Percentiles rank a stretch among this genome's conserved stretches.
Evolutionary conservation across 148 eudicot genomes (phyloP).

Genomic region (Fallopia convolvulus): DNA sequence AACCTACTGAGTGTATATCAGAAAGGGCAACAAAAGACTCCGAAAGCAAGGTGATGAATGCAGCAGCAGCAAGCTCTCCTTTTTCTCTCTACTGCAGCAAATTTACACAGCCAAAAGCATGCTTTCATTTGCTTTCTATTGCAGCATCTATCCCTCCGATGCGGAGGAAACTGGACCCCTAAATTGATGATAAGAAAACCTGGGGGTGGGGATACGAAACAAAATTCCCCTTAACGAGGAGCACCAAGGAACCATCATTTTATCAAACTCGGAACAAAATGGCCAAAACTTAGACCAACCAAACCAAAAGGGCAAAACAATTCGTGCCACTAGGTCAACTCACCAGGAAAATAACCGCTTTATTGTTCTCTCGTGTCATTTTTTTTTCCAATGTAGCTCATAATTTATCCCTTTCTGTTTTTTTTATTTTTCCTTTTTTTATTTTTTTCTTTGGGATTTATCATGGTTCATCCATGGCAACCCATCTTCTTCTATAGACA

Average conservation of each 20-base stretch:
- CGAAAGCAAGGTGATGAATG: too few species aligned
- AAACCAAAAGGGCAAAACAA: not conserved
- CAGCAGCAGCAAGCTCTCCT: too few species aligned
- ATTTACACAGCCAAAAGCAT: too few species aligned
- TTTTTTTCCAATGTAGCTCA: not conserved
- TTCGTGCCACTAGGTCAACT: not conserved
- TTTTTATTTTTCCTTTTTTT: not conserved
- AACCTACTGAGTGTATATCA: not conserved
- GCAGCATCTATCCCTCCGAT: too few species aligned
- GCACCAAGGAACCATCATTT: not conserved
- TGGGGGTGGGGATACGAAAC: not conserved
- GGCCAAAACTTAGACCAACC: not conserved
- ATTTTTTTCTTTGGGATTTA: not conserved
- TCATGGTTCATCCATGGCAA: not conserved
- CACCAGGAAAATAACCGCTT: not conserved
- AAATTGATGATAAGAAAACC: not conserved
- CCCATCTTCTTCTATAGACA: slow-evolving; percentile 5
- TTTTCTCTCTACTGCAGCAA: not conserved
- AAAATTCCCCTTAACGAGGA: slow-evolving; percentile 1
- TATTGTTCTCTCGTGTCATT: not conserved
- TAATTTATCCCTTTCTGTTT: not conserved
- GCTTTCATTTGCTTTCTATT: too few species aligned
- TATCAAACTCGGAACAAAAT: not conserved
- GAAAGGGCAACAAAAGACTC: not conserved
- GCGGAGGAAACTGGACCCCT: not conserved